Evolutionary conservation across 2,329 filamentous ascomycete species (phyloP).

Genomic region (Sclerotinia trifoliorum): DNA sequence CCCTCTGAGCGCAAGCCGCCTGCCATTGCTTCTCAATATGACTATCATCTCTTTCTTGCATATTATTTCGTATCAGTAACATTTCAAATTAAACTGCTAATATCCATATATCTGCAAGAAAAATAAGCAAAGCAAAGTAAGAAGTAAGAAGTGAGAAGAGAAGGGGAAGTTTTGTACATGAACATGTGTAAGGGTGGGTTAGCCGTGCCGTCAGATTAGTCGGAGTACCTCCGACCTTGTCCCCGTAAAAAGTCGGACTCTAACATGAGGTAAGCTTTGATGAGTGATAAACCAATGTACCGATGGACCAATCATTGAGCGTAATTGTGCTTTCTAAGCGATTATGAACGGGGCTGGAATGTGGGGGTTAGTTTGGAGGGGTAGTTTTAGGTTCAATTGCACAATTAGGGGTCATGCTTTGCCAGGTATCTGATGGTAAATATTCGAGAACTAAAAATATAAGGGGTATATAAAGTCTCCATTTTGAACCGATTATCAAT

Average conservation of each 20-base stretch:
- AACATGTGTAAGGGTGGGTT: not conserved
- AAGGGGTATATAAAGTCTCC: constrained; percentile 13
- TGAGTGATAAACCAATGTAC: not conserved
- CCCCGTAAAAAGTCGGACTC: not conserved
- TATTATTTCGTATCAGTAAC: not conserved
- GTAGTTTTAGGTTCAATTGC: constrained; percentile 12
- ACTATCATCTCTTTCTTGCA: constrained; percentile 5
- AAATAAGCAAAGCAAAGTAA: constrained; percentile 11
- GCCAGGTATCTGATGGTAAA: not conserved
- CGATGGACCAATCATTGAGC: not conserved
- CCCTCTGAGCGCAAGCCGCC: constrained; percentile 7
- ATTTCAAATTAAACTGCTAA: not conserved
- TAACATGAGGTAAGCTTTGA: constrained; percentile 19
- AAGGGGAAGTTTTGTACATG: not conserved
- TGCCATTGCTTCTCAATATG: constrained; percentile 18
- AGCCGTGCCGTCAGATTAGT: not conserved
- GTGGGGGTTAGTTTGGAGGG: constrained; percentile 20
- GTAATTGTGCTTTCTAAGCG: not conserved
- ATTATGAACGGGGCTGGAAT: not conserved
- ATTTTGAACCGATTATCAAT: constrained; percentile 7
- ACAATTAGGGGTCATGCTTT: not conserved
- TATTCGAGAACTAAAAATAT: not conserved
- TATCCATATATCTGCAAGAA: not conserved
- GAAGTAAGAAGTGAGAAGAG: not conserved
- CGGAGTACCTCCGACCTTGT: not conserved